phyloP scores from a whole-genome alignment of 169 alveolate genomes.

The Cryptosporidium bovis region DNA sequence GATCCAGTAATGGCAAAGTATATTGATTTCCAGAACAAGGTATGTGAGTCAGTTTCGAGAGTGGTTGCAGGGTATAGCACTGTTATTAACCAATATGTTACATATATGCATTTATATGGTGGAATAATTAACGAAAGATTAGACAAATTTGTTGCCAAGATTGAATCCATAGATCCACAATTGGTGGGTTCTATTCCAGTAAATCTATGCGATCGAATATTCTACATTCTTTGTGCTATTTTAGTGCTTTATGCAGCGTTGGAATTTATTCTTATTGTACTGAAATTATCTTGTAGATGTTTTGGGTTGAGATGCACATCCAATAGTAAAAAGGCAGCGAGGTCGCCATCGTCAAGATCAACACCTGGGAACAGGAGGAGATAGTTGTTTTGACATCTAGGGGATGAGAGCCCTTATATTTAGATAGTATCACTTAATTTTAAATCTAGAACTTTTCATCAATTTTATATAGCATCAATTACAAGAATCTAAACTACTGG shows the following conservation, averaged over 20 bases:
- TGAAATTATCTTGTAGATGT: constrained; percentile 24
- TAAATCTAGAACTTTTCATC: constrained; percentile 1
- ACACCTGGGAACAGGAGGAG: constrained; percentile 69
- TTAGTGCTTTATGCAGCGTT: constrained; percentile 15
- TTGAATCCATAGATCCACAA: constrained; percentile 29
- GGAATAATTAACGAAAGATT: constrained; percentile 35
- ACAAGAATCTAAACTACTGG: neutral
- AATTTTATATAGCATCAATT: neutral
- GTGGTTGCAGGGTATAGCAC: constrained; percentile 2
- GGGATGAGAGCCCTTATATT: neutral
- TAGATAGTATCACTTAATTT: neutral
- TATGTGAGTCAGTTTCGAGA: neutral
- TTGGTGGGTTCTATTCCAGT: constrained; percentile 43
- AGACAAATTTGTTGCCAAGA: constrained; percentile 24
- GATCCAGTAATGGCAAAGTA: constrained; percentile 34
- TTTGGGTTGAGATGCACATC: neutral
- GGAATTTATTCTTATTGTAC: constrained; percentile 5
- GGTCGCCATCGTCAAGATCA: constrained; percentile 50
- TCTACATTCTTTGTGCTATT: constrained; percentile 30
- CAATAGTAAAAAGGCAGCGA: constrained; percentile 5
- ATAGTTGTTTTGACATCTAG: constrained; percentile 4
- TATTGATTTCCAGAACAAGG: constrained; percentile 1
- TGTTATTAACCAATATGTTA: constrained; percentile 22
- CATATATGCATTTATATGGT: neutral
- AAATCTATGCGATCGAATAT: constrained; percentile 26